A percentile compares a stretch with the other conserved stretches of the same genome.
Conservation (phyloP, 805 yeast species). For the Sugiyamaella boreocaroliniensis region DNA sequence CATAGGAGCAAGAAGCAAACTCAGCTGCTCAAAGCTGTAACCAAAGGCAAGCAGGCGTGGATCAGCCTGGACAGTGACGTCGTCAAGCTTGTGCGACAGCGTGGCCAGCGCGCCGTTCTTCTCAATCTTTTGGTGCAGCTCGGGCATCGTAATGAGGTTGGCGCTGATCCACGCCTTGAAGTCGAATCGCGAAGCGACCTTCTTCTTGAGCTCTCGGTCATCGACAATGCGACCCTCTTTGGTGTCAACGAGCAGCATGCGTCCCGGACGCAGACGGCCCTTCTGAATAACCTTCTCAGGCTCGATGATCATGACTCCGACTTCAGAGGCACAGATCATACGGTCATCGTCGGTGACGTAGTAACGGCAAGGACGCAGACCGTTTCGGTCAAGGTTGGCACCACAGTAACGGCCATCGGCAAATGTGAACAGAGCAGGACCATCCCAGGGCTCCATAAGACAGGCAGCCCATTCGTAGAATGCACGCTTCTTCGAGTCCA, state of each 20-base stretch:
- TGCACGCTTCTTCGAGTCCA: constrained; percentile 89
- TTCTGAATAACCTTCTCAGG: constrained; percentile 76
- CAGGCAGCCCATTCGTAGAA: constrained; percentile 99
- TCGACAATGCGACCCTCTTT: constrained; percentile 88
- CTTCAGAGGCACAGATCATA: constrained; percentile 97
- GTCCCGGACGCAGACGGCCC: constrained; percentile 94
- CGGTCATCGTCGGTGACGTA: constrained; percentile 91
- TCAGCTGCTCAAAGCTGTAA: constrained; percentile 88
- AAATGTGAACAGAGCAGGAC: constrained; percentile 94
- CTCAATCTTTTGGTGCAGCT: constrained; percentile 55
- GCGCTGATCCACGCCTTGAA: constrained; percentile 91
- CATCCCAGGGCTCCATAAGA: constrained; percentile 99
- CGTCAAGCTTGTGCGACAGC: constrained; percentile 19
- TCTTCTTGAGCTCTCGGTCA: constrained; percentile 76
- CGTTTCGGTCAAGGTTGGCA: constrained; percentile 95
- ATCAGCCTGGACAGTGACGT: constrained; percentile 60
- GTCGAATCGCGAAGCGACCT: constrained; percentile 76
- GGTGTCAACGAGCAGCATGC: constrained; percentile 92
- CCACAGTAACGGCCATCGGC: constrained; percentile 98
- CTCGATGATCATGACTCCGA: constrained; percentile 89
- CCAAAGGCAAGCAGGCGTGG: constrained; percentile 82
- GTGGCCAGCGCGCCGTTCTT: constrained; percentile 30
- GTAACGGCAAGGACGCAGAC: constrained; percentile 96
- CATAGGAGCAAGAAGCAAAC: constrained; percentile 85
- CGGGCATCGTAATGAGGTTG: constrained; percentile 77